phyloP scores from a whole-genome alignment of 176 grass and related monocot species.

The Rhynchospora breviuscula region DNA sequence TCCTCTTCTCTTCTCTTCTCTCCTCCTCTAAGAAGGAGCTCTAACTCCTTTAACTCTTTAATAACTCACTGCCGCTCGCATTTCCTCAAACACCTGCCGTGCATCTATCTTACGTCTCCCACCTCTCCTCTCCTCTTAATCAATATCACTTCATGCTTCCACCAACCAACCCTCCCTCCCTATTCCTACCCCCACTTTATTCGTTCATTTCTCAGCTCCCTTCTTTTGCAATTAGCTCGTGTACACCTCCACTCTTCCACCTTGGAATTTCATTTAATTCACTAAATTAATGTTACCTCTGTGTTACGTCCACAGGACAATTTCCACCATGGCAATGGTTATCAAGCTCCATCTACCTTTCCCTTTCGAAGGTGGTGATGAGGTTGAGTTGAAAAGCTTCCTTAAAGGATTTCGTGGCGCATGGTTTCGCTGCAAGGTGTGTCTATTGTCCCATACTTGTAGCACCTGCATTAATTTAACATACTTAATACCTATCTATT shows the following conservation, averaged over 20 bases:
- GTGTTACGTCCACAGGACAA: no score
- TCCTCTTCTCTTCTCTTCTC: no score
- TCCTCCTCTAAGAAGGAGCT: no score
- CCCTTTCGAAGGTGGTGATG: constrained; percentile 42
- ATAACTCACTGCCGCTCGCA: background rate
- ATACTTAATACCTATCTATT: background rate
- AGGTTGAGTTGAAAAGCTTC: constrained; percentile 37
- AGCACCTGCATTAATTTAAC: background rate
- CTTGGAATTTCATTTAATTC: no score
- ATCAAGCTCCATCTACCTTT: constrained; percentile 36
- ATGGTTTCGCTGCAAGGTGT: constrained; percentile 78
- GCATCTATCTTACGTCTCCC: background rate
- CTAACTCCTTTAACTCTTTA: no score
- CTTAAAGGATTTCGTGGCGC: constrained; percentile 30
- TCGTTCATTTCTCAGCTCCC: background rate
- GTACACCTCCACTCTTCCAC: background rate
- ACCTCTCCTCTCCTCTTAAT: background rate
- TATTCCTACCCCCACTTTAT: no score
- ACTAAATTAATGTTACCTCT: no score
- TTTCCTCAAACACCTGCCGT: background rate
- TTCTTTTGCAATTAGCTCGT: background rate
- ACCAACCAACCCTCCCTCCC: no score
- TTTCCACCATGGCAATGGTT: background rate
- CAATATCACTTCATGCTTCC: no score
- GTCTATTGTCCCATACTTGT: background rate